phyloP scores from a whole-genome alignment of 2,329 filamentous ascomycete genomes.

The Pseudofabraea citricarpa region DNA sequence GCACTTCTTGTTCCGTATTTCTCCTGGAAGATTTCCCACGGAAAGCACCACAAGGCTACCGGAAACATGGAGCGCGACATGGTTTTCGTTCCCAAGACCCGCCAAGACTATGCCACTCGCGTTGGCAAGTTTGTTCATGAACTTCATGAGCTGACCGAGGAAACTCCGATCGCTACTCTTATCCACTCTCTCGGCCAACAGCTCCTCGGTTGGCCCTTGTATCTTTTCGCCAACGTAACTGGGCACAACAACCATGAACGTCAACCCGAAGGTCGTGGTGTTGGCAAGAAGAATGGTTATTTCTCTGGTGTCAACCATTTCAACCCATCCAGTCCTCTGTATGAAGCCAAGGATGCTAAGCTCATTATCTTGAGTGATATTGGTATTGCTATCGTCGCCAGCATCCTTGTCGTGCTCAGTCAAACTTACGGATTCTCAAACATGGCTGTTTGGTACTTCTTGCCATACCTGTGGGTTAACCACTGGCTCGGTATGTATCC shows the following conservation, averaged over 20 bases:
- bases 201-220: constrained; percentile 88
- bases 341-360: constrained; percentile 85
- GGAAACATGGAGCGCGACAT: constrained; percentile 97
- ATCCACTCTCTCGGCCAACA: constrained; percentile 76
- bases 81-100: constrained; percentile 95
- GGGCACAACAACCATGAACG: constrained; percentile 92
- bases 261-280: constrained; percentile 88
- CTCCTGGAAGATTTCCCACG: constrained; percentile 98
- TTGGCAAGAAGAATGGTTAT: constrained; percentile 83
- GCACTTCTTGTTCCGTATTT: constrained; percentile 91
- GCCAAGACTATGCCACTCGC: constrained; percentile 72
- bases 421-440: constrained; percentile 80
- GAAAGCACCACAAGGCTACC: constrained; percentile 99
- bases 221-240: constrained; percentile 87
- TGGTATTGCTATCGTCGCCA: constrained; percentile 61
- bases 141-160: constrained; percentile 83
- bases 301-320: constrained; percentile 91
- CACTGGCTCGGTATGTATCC: constrained; percentile 92
- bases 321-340: constrained; percentile 80
- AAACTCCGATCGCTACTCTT: constrained; percentile 83
- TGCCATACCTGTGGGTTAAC: constrained; percentile 97
- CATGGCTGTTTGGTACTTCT: constrained; percentile 88
- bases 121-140: constrained; percentile 74
- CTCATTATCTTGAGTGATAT: constrained; percentile 84
- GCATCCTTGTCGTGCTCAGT: constrained; percentile 56